Evolutionary conservation across 2,329 filamentous ascomycete species (phyloP).

Genomic region (Hymenoscyphus linearis): DNA sequence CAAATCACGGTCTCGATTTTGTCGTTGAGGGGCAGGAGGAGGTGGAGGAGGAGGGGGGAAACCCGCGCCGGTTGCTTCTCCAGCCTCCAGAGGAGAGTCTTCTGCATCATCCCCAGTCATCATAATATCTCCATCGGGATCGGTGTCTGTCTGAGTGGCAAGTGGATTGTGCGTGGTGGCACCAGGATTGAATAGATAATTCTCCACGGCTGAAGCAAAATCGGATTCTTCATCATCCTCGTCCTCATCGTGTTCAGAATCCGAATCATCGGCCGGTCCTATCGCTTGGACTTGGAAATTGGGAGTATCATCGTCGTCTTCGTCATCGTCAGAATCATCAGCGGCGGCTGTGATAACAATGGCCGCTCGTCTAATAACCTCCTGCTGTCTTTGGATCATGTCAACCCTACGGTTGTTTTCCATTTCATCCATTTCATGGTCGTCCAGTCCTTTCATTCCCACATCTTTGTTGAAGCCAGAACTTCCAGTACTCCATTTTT

Average conservation of each 20-base stretch:
- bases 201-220: slow-evolving; percentile 6
- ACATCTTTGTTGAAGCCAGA: slow-evolving; percentile 72
- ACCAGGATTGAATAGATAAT: slow-evolving; percentile 12
- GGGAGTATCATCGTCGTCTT: slow-evolving; percentile 40
- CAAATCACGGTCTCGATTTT: slow-evolving; percentile 50
- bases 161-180: no score
- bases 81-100: slow-evolving; percentile 63
- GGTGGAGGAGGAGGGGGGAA: slow-evolving; percentile 62
- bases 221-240: slow-evolving; percentile 35
- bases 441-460: slow-evolving; percentile 73
- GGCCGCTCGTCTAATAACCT: slow-evolving; percentile 16
- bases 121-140: slow-evolving; percentile 40
- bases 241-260: slow-evolving; percentile 31
- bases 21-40: slow-evolving; percentile 39
- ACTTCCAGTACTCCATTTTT: slow-evolving; percentile 82
- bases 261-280: background rate
- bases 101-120: slow-evolving; percentile 37
- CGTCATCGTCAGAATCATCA: slow-evolving; percentile 19
- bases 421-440: slow-evolving; percentile 62
- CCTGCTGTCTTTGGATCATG: slow-evolving; percentile 13
- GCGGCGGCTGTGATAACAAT: slow-evolving; percentile 17
- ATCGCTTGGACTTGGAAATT: slow-evolving; percentile 34
- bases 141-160: slow-evolving; percentile 34
- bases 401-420: slow-evolving; percentile 28
- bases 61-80: slow-evolving; percentile 72